Evolutionary conservation across 306 rosid species (phyloP), one percentile per base, ranked within the genome.

Genomic region (Neltuma alba): DNA sequence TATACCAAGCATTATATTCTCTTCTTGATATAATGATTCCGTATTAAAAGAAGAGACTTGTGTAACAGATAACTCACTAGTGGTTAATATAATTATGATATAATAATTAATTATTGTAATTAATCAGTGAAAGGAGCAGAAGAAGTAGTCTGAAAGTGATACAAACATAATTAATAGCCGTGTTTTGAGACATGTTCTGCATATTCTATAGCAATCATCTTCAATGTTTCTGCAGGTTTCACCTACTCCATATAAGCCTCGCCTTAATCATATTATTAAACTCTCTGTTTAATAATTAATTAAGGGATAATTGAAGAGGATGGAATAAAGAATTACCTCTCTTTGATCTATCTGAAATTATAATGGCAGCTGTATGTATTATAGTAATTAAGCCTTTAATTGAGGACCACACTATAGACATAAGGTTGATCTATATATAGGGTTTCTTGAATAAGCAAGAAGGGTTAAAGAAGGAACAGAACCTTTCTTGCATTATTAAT

Each of bases 141-240:
- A 80, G 75, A 23, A 74, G 79, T 52, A 52, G 45, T 36, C 54
- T 80, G 87, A 86, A 83, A 83, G 81, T n/a, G 87, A 83, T 70
- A 40, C 77, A 78, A 80, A 66, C 69, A 52, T 64, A 40, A 75
- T 75, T 80, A 41, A 61, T 15, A 40, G 16, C 40, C 18, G 15
- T 14, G 40, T 15, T 60, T 62, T 62, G 68, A 62, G 40, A 62
- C 68, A 62, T 28, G 67, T 30, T 52, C 77, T 31, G 67, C 54
- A 71, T 16, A 84, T 81, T 86, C 71, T 40, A 81, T 84, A 47
- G 60, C 68, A 71, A 72, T 31, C 70, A 72, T 31, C 70, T 81
- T 62, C 67, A 70, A 70, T 66, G 68, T 70, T 76, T 45, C 68
- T 30, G 80, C 89, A 70, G 71, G 68, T 70, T 76, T 45, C 68